A percentile compares a stretch with the other conserved stretches of the same genome.
phyloP scores from a whole-genome alignment of 1,139 yeast genomes.

The Hyphopichia pseudoburtonii region DNA sequence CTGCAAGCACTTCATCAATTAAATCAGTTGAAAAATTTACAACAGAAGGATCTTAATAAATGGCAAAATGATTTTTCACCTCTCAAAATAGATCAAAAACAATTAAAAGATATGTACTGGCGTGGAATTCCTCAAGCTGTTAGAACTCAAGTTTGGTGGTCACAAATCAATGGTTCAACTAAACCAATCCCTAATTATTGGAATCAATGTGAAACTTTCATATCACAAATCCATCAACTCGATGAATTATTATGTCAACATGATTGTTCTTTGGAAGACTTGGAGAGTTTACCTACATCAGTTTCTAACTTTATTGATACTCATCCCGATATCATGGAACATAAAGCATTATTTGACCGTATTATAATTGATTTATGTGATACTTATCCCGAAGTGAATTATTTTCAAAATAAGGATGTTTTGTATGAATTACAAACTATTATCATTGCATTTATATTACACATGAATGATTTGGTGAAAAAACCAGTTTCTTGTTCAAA shows the following conservation, averaged over 20 bases:
- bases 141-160: conserved; percentile 54
- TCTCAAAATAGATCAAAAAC: conserved; percentile 31
- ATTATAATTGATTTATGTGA: conserved; percentile 22
- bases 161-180: conserved; percentile 26
- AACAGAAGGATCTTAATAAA: conserved; percentile 30
- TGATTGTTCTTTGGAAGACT: conserved; percentile 14
- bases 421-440: conserved; percentile 27
- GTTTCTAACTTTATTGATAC: conserved; percentile 4
- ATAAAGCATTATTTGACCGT: conserved; percentile 10
- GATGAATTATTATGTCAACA: conserved; percentile 3
- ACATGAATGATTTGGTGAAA: conserved; percentile 16
- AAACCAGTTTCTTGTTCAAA: conserved; percentile 8
- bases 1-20: conserved; percentile 25
- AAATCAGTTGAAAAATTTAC: conserved; percentile 25
- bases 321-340: conserved; percentile 5
- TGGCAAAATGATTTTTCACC: conserved; percentile 51
- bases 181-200: conserved; percentile 21
- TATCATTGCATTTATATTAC: conserved; percentile 24
- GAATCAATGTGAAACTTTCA: conserved; percentile 9
- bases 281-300: background rate
- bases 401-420: conserved; percentile 34
- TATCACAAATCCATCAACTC: conserved; percentile 2
- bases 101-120: conserved; percentile 61
- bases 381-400: conserved; percentile 45
- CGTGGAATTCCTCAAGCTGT: conserved; percentile 56